Evolutionary conservation across 345 rosid species (phyloP), one percentile per base, ranked within the genome.

Genomic region (Rubroshorea leprosula): DNA sequence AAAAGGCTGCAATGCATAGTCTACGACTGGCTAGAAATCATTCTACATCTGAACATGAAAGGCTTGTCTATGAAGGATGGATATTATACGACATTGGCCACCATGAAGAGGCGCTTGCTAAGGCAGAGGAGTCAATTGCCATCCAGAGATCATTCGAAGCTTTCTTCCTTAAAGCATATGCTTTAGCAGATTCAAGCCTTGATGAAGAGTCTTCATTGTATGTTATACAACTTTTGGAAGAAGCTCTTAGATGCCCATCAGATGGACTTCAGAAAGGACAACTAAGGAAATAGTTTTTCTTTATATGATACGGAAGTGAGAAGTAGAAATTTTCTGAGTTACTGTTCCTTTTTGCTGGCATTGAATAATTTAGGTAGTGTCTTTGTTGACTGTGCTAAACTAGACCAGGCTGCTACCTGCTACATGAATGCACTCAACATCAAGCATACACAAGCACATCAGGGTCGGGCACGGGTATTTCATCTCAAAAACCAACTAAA

Each of bases 221-320:
- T 62, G 97, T 94, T 26, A 78, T 84, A 23, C 71, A 94, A 64
- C 86, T 94, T 73, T 76, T 87, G 7, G 90, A 85, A 65, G 97
- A 94, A 69, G 99, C 99, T 58, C 89, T 87, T 52, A 83, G 76
- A 43, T 94, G 99, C 67, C 97, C 99, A 47, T 94, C 96, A 15
- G 99, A 94, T 70, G 97, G 96, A 17, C 96, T 94, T n/a, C 86
- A 95, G 16, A 94, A 94, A 78, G 99, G 99, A 70, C 97, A 94
- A 74, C 97, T 90, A 72, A 67, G 76, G 64, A 35, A 6, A n/a
- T n/a, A n/a, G n/a, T n/a, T n/a, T n/a, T n/a, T n/a, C n/a, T n/a
- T n/a, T n/a, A n/a, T n/a, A n/a, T n/a, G 27, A 5, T 54, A 20
- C 39, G 24, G n/a, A n/a, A n/a, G n/a, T n/a, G n/a, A n/a, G n/a